These are phyloP conservation scores for Hibiscus mutabilis DNA, from an alignment of 345 rosid species.

Conservation along the genomic window DNA sequence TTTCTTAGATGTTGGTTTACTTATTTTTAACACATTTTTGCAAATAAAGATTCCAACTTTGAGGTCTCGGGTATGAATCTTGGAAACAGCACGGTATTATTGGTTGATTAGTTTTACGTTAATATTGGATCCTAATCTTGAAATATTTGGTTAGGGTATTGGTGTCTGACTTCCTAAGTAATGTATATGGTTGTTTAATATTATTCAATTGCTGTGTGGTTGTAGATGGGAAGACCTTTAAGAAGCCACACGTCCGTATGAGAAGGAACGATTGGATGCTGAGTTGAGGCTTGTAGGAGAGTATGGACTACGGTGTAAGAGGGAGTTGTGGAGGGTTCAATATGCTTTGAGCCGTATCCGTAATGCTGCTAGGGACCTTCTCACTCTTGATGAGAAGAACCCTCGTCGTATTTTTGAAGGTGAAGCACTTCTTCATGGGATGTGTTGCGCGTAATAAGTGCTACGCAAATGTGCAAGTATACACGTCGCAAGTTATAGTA, in stretches of 20 bases:
- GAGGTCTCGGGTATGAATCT: background rate
- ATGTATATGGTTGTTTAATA: background rate
- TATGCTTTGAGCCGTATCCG: slow-evolving; percentile 51
- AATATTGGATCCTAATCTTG: background rate
- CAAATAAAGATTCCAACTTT: background rate
- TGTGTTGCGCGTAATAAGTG: no score
- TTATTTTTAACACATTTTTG: background rate
- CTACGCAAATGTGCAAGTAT: no score
- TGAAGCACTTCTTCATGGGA: slow-evolving; percentile 55
- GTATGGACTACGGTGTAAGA: slow-evolving; percentile 51
- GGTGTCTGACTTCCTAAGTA: background rate
- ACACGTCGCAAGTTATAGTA: no score
- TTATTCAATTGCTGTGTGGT: background rate
- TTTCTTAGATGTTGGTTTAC: background rate
- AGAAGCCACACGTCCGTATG: slow-evolving; percentile 41
- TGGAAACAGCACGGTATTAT: background rate
- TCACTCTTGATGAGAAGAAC: slow-evolving; percentile 57
- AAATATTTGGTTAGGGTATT: background rate
- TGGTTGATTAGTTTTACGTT: background rate
- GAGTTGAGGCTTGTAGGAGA: slow-evolving; percentile 61
- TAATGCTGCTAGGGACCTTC: slow-evolving; percentile 54
- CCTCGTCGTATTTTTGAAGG: slow-evolving; percentile 53
- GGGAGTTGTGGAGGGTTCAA: slow-evolving; percentile 64
- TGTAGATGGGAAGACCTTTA: slow-evolving; percentile 38
- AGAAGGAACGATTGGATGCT: slow-evolving; percentile 53